These are phyloP conservation scores for Beauveria varroae DNA, from an alignment of 2,329 filamentous ascomycete genomes.

Conservation along the genomic window DNA sequence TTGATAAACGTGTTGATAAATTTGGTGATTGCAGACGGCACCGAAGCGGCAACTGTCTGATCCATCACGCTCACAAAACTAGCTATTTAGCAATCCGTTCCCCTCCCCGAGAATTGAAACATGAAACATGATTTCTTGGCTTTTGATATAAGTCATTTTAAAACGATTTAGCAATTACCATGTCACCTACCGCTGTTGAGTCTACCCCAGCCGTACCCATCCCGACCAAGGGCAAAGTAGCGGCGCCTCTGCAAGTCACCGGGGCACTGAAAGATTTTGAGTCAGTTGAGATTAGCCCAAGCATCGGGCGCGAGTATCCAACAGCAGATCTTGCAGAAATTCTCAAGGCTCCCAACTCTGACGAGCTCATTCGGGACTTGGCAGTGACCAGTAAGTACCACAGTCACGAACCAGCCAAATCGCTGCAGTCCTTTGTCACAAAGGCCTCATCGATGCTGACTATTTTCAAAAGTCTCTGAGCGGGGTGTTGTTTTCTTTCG, in stretches of 20 bases:
- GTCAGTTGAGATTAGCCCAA: conserved; percentile 51
- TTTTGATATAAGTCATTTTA: neutral
- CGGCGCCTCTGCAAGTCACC: conserved; percentile 38
- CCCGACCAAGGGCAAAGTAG: neutral
- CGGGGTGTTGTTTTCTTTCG: conserved; percentile 66
- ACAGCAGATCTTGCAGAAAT: conserved; percentile 52
- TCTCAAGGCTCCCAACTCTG: conserved; percentile 52
- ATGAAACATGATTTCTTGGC: no score
- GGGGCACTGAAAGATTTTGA: conserved; percentile 45
- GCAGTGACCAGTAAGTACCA: conserved; percentile 53
- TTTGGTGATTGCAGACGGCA: neutral
- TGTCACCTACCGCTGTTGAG: conserved; percentile 8
- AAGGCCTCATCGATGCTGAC: no score
- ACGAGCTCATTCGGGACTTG: conserved; percentile 57
- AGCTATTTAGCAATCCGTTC: neutral
- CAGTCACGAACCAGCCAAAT: neutral
- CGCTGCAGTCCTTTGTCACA: no score
- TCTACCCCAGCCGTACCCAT: neutral
- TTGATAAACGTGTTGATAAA: neutral
- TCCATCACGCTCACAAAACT: neutral
- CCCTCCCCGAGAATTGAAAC: neutral
- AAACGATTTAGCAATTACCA: neutral
- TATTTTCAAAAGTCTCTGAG: conserved; percentile 42
- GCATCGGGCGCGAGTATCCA: conserved; percentile 56
- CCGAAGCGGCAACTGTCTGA: neutral